These are phyloP conservation scores for Lolium multiflorum DNA, from an alignment of 176 grass and related monocot genomes.

Conservation along the genomic window DNA sequence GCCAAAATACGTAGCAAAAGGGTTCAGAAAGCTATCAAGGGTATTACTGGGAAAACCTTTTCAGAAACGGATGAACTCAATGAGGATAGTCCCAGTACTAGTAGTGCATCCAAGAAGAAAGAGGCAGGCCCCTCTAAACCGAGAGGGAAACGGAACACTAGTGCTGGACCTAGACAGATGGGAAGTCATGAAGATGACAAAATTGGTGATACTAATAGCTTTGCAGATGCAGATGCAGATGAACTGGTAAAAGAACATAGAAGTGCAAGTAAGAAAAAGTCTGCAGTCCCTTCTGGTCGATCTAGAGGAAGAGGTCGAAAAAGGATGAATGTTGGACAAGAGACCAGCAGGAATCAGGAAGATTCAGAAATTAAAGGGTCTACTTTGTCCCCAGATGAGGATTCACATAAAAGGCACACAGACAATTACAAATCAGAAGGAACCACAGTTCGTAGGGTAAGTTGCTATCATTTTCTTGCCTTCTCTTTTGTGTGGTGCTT, in stretches of 20 bases:
- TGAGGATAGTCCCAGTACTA: conserved; percentile 56
- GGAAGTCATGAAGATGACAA: conserved; percentile 49
- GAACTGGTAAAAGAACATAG: conserved; percentile 43
- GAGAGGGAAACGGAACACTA: conserved; percentile 47
- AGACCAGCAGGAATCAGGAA: not conserved
- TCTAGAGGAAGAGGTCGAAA: conserved; percentile 45
- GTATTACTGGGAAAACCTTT: conserved; percentile 79
- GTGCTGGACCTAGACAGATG: conserved; percentile 23
- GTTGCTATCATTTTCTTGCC: conserved; percentile 15
- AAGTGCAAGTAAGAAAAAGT: conserved; percentile 40
- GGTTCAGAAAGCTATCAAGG: conserved; percentile 97
- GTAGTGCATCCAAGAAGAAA: conserved; percentile 54
- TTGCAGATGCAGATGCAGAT: conserved; percentile 43
- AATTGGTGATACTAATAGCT: conserved; percentile 14
- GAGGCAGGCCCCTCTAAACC: conserved; percentile 40
- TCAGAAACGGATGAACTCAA: conserved; percentile 60
- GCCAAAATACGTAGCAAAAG: conserved; percentile 96
- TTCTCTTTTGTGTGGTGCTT: conserved; percentile 16
- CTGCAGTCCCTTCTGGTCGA: conserved; percentile 13
- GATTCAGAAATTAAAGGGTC: conserved; percentile 24
- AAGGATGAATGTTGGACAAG: conserved; percentile 14
- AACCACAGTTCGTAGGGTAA: conserved; percentile 64
- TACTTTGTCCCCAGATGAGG: conserved; percentile 34
- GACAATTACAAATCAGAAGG: conserved; percentile 37
- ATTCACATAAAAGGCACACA: conserved; percentile 42